Conservation (phyloP, 768 basidiomycete species). For the Holtermannia corniformis region DNA sequence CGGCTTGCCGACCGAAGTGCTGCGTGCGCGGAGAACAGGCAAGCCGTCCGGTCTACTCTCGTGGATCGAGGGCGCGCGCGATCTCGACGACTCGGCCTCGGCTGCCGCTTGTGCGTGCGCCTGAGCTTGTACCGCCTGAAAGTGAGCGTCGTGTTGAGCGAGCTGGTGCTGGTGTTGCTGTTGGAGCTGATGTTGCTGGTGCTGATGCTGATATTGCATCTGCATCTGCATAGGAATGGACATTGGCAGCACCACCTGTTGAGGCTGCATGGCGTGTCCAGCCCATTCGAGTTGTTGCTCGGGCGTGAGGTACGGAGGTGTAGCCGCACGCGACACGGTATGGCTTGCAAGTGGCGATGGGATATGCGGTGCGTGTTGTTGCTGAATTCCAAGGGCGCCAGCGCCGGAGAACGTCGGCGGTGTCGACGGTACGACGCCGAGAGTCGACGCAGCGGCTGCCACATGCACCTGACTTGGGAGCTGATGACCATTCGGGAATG, state of each 20-base stretch:
- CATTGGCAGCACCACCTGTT: too few relatives aligned
- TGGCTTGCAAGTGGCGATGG: slow-evolving; percentile 34
- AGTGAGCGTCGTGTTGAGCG: neutral
- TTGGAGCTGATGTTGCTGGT: neutral
- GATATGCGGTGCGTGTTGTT: slow-evolving; percentile 27
- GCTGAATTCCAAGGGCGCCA: slow-evolving; percentile 17
- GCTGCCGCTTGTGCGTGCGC: neutral
- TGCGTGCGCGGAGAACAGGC: slow-evolving; percentile 26
- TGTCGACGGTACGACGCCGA: neutral
- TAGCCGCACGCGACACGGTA: slow-evolving; percentile 30
- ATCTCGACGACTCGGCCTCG: neutral
- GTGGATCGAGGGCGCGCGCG: slow-evolving; percentile 7
- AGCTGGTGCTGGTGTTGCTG: neutral
- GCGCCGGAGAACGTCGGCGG: slow-evolving; percentile 20
- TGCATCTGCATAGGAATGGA: neutral
- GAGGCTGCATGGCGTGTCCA: too few relatives aligned
- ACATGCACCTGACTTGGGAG: slow-evolving; percentile 30
- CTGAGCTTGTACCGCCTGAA: neutral
- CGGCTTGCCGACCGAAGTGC: slow-evolving; percentile 22
- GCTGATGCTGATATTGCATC: neutral
- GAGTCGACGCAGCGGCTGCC: slow-evolving; percentile 21
- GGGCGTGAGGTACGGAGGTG: slow-evolving; percentile 21
- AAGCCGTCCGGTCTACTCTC: slow-evolving; percentile 13
- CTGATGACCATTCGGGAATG: slow-evolving; percentile 39
- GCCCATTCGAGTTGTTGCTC: neutral